These are phyloP conservation scores for Phyllosticta paracitricarpa DNA, from an alignment of 2,329 filamentous ascomycete genomes.

Conservation along the genomic window DNA sequence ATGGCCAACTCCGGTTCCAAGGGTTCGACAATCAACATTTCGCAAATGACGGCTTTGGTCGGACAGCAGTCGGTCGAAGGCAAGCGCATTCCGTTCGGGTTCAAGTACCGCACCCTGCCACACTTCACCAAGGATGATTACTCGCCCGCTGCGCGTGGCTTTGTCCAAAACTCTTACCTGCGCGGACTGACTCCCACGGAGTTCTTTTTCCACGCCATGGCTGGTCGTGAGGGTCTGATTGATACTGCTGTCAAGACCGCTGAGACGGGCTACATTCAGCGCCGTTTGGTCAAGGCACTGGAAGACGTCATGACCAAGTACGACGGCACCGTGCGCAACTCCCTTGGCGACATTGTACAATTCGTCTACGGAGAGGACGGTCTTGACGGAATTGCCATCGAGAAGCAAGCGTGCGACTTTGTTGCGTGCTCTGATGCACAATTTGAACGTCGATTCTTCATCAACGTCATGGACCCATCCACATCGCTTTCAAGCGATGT, in stretches of 20 bases:
- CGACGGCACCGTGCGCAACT: conserved; percentile 94
- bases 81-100: conserved; percentile 97
- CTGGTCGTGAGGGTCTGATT: conserved; percentile 98
- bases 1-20: conserved; percentile 98
- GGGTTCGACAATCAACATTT: conserved; percentile 98
- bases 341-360: conserved; percentile 88
- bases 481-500: conserved; percentile 56
- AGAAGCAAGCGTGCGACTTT: conserved; percentile 82
- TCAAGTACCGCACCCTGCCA: conserved; percentile 93
- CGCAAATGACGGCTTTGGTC: conserved; percentile 96
- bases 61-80: conserved; percentile 98
- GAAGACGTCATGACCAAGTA: conserved; percentile 98
- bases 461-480: conserved; percentile 73
- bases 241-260: conserved; percentile 99
- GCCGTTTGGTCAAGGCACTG: conserved; percentile 92
- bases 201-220: conserved; percentile 99
- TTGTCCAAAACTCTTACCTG: conserved; percentile 97
- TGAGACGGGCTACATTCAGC: conserved; percentile 97
- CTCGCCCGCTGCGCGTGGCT: conserved; percentile 90
- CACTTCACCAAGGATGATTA: conserved; percentile 99
- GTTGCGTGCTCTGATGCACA: conserved; percentile 68
- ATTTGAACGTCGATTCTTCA: conserved; percentile 71
- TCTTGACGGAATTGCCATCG: conserved; percentile 84
- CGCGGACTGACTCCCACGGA: conserved; percentile 90
- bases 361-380: conserved; percentile 98